These are phyloP conservation scores for Penicilliopsis zonata DNA, from an alignment of 495 filamentous ascomycete genomes.

Conservation along the genomic window DNA sequence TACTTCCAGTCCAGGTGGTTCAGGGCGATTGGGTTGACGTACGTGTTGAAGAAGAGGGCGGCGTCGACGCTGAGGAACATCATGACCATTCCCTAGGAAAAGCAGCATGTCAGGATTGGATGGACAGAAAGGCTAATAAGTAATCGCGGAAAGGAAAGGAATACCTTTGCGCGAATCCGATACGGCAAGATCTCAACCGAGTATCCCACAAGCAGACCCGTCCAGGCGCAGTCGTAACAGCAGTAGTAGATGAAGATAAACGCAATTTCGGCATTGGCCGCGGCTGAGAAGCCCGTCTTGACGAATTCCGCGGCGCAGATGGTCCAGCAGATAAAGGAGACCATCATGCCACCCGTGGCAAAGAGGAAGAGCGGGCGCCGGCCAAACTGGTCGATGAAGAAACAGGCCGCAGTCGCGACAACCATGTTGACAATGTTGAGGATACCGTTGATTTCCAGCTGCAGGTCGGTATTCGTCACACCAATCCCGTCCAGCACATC, in stretches of 20 bases:
- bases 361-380: conserved; percentile 46
- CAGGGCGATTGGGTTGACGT: conserved; percentile 50
- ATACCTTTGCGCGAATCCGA: conserved; percentile 56
- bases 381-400: conserved; percentile 49
- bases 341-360: conserved; percentile 47
- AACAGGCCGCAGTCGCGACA: conserved; percentile 39
- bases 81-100: too few species aligned
- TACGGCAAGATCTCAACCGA: conserved; percentile 57
- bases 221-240: conserved; percentile 49
- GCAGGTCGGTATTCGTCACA: conserved; percentile 32
- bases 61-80: too few species aligned
- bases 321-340: conserved; percentile 46
- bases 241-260: conserved; percentile 48
- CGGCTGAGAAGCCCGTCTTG: conserved; percentile 22
- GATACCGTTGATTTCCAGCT: conserved; percentile 26
- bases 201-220: conserved; percentile 52
- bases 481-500: conserved; percentile 46
- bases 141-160: conserved; percentile 53
- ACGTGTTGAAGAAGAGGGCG: conserved; percentile 46
- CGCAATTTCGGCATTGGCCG: conserved; percentile 40
- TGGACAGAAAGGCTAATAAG: too few species aligned
- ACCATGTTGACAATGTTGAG: conserved; percentile 29
- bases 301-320: conserved; percentile 45
- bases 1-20: conserved; percentile 46
- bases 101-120: too few species aligned